Conservation (phyloP, 164 flowering plant species). For the Platanus orientalis region DNA sequence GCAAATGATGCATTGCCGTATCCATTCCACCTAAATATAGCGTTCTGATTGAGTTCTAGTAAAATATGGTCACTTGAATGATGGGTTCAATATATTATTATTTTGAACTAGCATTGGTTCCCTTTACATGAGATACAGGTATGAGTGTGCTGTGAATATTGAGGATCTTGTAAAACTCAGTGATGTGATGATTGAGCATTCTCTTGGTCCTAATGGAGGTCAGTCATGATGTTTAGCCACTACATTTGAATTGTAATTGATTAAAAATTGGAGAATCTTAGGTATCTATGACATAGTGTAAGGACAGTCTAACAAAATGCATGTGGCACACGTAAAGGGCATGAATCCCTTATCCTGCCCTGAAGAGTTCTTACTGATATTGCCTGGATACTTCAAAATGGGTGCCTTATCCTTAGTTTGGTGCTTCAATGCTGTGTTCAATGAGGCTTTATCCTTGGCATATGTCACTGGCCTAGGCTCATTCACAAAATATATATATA, state of each 20-base stretch:
- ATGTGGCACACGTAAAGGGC: neutral
- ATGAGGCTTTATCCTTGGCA: too few relatives aligned
- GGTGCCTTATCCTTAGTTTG: too few relatives aligned
- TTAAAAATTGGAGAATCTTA: neutral
- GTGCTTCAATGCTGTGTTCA: too few relatives aligned
- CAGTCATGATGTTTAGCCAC: constrained; percentile 3
- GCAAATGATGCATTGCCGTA: constrained; percentile 95
- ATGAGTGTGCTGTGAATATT: constrained; percentile 84
- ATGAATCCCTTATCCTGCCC: too few relatives aligned
- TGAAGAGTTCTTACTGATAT: too few relatives aligned
- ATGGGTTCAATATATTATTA: neutral
- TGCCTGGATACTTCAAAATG: too few relatives aligned
- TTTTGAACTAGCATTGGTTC: constrained; percentile 6
- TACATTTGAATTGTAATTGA: constrained; percentile 2
- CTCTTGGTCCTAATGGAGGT: constrained; percentile 99
- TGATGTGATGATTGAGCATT: constrained; percentile 90
- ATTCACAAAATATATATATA: too few relatives aligned
- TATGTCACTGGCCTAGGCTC: too few relatives aligned
- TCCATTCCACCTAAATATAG: constrained; percentile 27
- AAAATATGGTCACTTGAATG: neutral
- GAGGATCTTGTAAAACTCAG: constrained; percentile 85
- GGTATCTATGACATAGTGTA: neutral
- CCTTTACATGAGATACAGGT: constrained; percentile 47
- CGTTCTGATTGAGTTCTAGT: neutral
- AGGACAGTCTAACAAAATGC: neutral